phyloP scores from a whole-genome alignment of 1,284 basidiomycete genomes.

The Anthracocystis setariae region DNA sequence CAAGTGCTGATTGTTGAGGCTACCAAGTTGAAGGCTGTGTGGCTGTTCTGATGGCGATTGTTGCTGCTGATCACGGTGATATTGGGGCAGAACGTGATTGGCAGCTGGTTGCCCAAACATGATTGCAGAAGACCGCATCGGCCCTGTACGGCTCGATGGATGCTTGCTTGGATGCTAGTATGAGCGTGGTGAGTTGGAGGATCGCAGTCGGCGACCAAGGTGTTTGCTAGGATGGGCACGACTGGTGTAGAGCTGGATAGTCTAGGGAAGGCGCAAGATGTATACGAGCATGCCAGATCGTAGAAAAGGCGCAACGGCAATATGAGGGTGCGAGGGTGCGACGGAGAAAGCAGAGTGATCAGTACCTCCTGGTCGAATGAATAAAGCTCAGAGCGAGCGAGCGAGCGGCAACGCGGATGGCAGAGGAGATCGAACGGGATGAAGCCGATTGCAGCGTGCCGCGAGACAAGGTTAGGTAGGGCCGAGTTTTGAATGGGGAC shows the following conservation, averaged over 20 bases:
- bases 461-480: no score
- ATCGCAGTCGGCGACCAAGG: background rate
- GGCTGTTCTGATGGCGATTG: conserved; percentile 7
- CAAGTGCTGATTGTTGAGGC: conserved; percentile 5
- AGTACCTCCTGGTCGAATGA: no score
- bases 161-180: background rate
- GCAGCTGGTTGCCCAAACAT: conserved; percentile 15
- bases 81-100: conserved; percentile 6
- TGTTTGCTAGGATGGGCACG: no score
- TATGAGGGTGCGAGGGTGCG: no score
- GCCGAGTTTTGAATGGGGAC: no score
- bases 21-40: conserved; percentile 8
- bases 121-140: conserved; percentile 3
- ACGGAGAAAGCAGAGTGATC: no score
- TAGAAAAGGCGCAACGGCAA: no score
- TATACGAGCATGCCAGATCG: background rate
- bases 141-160: background rate
- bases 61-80: conserved; percentile 15
- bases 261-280: no score
- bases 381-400: no score
- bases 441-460: no score
- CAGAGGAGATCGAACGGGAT: no score
- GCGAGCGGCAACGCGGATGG: background rate
- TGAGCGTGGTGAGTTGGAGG: background rate
- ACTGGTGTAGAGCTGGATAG: no score